Evolutionary conservation across 176 grass and related monocot species (phyloP).

Genomic region (Oryza longistaminata): DNA sequence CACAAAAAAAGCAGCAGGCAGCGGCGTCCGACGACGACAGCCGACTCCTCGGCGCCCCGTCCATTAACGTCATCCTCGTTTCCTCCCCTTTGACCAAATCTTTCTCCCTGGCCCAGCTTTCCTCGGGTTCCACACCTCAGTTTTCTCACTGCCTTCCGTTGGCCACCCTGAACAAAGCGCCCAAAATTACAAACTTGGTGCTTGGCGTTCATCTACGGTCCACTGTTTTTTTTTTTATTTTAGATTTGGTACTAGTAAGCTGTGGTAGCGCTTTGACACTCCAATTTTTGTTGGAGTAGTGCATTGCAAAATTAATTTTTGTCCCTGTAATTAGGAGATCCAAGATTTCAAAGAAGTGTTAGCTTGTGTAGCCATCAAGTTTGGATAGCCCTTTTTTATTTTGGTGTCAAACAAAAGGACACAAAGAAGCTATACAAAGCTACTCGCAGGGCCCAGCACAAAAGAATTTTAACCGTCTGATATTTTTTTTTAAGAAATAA

Average conservation of each 20-base stretch:
- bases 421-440: not conserved
- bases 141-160: not conserved
- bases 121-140: constrained; percentile 17
- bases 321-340: too few species aligned
- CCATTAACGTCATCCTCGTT: constrained; percentile 44
- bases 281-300: too few species aligned
- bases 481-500: too few species aligned
- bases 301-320: too few species aligned
- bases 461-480: not conserved
- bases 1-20: not conserved
- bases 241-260: too few species aligned
- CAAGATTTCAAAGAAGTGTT: too few species aligned
- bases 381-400: not conserved
- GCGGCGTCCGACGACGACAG: not conserved
- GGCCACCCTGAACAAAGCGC: not conserved
- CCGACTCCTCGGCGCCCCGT: constrained; percentile 33
- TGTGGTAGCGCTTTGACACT: not conserved
- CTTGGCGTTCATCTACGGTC: not conserved
- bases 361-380: not conserved
- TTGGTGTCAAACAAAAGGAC: not conserved
- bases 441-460: not conserved
- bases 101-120: constrained; percentile 8
- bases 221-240: too few species aligned
- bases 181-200: not conserved
- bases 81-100: constrained; percentile 40